Evolutionary conservation across 805 yeast species (phyloP).

Genomic region (Candida bentonensis): DNA sequence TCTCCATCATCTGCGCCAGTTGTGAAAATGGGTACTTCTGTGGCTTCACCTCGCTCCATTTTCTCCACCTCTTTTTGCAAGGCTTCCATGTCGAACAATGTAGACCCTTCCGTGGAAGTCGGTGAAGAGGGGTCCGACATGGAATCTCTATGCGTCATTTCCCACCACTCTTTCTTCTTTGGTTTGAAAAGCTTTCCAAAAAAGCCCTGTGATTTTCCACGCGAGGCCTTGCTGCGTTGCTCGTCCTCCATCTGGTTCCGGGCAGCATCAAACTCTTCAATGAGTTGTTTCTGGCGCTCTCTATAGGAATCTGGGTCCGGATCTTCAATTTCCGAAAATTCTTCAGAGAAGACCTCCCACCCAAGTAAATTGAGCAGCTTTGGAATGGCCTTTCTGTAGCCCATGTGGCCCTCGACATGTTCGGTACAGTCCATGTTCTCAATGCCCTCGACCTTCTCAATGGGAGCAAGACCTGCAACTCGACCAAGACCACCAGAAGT

Average conservation of each 20-base stretch:
- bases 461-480: slow-evolving; percentile 81
- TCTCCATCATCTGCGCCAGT: slow-evolving; percentile 5
- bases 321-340: slow-evolving; percentile 90
- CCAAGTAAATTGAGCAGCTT: slow-evolving; percentile 51
- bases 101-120: slow-evolving; percentile 22
- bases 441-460: slow-evolving; percentile 39
- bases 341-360: slow-evolving; percentile 77
- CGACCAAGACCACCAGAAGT: slow-evolving; percentile 86
- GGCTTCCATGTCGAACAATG: slow-evolving; percentile 27
- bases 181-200: slow-evolving; percentile 23
- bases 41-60: slow-evolving; percentile 13
- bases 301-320: slow-evolving; percentile 82
- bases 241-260: slow-evolving; percentile 38
- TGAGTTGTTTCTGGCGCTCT: slow-evolving; percentile 59
- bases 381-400: slow-evolving; percentile 91
- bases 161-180: slow-evolving; percentile 47
- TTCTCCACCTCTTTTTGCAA: slow-evolving; percentile 22
- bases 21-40: slow-evolving; percentile 2
- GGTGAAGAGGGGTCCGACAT: neutral
- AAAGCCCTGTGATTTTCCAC: slow-evolving; percentile 23
- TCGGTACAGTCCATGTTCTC: slow-evolving; percentile 85
- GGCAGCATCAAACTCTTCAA: slow-evolving; percentile 79
- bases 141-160: slow-evolving; percentile 25
- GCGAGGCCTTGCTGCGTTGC: slow-evolving; percentile 12
- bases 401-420: slow-evolving; percentile 88